Evolutionary conservation across 106 monocot species (phyloP), one percentile per base, ranked within the genome.

Genomic region (Iris macrosiphon): DNA sequence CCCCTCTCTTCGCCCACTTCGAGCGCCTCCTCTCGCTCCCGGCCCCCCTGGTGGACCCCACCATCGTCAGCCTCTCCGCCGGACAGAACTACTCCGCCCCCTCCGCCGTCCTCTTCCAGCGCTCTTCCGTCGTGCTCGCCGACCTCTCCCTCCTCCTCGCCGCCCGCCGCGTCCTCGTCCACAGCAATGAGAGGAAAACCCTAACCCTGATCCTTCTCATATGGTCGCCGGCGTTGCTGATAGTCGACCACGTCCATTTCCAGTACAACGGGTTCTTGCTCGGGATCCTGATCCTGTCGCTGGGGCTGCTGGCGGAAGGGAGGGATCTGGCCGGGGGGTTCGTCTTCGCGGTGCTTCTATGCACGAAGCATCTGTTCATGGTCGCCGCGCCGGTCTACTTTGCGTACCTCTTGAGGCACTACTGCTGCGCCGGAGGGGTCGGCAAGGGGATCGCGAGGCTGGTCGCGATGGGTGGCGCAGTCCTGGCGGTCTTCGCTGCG

Each of bases 171-270:
- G n/a, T 58, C 57, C 51, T 78, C 35, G 25, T 75, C 51, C 29
- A 64, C 17, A 7, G 62, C 21, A 34, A 13, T 2, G 22, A 64
- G 40, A 41, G 59, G 17, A 28, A 71, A 16, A 43, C 53, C 8
- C 12, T 69, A 21, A 24, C 51, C 3, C 66, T 77, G 7, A 42
- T 35, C 2, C 61, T 81, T 29, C 39, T 98, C 4, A 50, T 98
- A 25, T 86, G 79, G 76, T 83, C 77, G 2, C 90, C 96, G 7
- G 67, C 86, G 45, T 72, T 90, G 8, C 40, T 90, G 63, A 80
- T 83, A 39, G 90, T 98, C 14, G 96, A 98, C 55, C 90, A 98
- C 55, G 59, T 98, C 10, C 96, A 90, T 64, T 98, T 98, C 57
- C 90, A 98, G 77, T 98, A 98, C 49, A 98, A 98, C 27, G 87